A percentile compares a stretch with the other conserved stretches of the same genome.
phyloP scores from a whole-genome alignment of 257 asterid species.

The Penstemon davidsonii region DNA sequence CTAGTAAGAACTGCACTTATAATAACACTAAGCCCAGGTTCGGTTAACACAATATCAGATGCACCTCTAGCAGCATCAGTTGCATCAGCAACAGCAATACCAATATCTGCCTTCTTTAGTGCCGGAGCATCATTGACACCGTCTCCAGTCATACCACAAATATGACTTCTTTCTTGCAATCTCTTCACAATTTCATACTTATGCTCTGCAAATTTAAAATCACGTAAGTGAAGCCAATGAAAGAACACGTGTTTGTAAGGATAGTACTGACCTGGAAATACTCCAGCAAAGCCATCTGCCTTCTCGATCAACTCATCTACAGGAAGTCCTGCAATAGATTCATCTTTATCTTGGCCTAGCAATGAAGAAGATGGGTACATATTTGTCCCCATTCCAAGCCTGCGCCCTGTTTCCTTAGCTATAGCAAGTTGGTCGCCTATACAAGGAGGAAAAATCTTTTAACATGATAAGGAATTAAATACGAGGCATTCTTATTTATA shows the following conservation, averaged over 20 bases:
- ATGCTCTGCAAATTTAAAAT: conserved; percentile 53
- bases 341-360: conserved; percentile 65
- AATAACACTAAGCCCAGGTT: conserved; percentile 90
- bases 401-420: conserved; percentile 59
- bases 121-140: conserved; percentile 99
- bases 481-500: background rate
- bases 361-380: conserved; percentile 59
- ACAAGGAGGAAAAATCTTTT: background rate
- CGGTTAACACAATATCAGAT: conserved; percentile 81
- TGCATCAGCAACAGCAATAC: conserved; percentile 95
- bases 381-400: conserved; percentile 67
- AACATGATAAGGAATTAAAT: background rate
- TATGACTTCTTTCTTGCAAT: conserved; percentile 89
- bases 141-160: conserved; percentile 96
- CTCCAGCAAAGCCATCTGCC: conserved; percentile 98
- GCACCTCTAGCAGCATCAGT: conserved; percentile 95
- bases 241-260: background rate
- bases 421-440: conserved; percentile 81
- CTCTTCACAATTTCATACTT: conserved; percentile 92
- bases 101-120: conserved; percentile 90
- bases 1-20: conserved; percentile 89
- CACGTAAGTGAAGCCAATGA: background rate
- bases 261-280: conserved; percentile 70
- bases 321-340: conserved; percentile 78
- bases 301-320: conserved; percentile 90